These are phyloP conservation scores for Globisporangium barbulae DNA, from an alignment of 352 stramenopile genomes.

Conservation along the genomic window DNA sequence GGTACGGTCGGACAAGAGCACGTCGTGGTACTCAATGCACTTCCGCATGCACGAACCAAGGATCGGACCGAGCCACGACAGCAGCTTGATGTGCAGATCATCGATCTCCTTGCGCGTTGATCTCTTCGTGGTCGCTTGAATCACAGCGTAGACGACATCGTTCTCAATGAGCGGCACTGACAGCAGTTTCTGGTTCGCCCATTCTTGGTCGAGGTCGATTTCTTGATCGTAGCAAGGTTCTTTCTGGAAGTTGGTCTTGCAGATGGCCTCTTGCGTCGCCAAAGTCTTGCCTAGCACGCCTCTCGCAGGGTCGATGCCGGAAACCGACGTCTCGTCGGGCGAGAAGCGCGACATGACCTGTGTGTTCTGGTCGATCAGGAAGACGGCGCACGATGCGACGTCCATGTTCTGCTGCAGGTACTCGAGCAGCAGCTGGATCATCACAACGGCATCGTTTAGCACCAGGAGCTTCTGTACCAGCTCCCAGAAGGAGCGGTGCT, in stretches of 20 bases:
- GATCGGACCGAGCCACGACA: slow-evolving; percentile 80
- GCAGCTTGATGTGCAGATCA: slow-evolving; percentile 62
- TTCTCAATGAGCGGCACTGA: slow-evolving; percentile 74
- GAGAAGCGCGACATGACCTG: slow-evolving; percentile 77
- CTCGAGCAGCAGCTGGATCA: slow-evolving; percentile 66
- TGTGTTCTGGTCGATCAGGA: slow-evolving; percentile 71
- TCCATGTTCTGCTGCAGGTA: slow-evolving; percentile 60
- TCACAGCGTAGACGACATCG: slow-evolving; percentile 73
- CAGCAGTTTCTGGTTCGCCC: slow-evolving; percentile 56
- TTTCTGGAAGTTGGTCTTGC: slow-evolving; percentile 41
- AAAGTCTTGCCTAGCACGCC: slow-evolving; percentile 54
- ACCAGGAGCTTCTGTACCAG: slow-evolving; percentile 65
- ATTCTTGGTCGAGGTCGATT: slow-evolving; percentile 64
- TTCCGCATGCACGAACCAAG: slow-evolving; percentile 82
- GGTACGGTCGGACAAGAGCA: slow-evolving; percentile 76
- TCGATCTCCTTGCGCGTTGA: slow-evolving; percentile 40
- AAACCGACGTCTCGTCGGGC: slow-evolving; percentile 41
- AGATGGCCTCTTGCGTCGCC: slow-evolving; percentile 28
- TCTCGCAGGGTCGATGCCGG: slow-evolving; percentile 41
- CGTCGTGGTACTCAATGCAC: slow-evolving; percentile 84
- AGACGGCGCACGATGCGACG: slow-evolving; percentile 50
- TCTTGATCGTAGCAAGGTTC: slow-evolving; percentile 53
- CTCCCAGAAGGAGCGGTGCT: slow-evolving; percentile 76
- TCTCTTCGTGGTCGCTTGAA: slow-evolving; percentile 58
- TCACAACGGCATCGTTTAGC: slow-evolving; percentile 72